phyloP scores from a whole-genome alignment of 148 eudicot species.

The Rhododendron simsii region DNA sequence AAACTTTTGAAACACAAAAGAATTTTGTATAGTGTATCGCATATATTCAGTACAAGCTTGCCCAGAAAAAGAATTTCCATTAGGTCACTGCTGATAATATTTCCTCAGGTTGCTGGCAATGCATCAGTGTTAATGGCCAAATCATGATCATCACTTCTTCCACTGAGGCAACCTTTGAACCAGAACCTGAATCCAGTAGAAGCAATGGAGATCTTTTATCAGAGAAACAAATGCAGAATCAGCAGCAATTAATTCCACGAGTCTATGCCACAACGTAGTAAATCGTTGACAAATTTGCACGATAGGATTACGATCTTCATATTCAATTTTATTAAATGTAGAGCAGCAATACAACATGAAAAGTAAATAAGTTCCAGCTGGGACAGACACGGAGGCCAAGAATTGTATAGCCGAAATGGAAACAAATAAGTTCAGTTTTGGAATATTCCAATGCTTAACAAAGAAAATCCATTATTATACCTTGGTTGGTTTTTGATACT shows the following conservation, averaged over 20 bases:
- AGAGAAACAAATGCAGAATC: neutral
- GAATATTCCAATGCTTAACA: neutral
- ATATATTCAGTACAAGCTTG: neutral
- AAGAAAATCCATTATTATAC: neutral
- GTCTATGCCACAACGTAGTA: neutral
- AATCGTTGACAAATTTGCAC: neutral
- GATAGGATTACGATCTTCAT: neutral
- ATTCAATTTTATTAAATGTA: neutral
- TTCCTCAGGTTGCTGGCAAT: neutral
- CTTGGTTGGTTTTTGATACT: neutral
- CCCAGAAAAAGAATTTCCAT: too few species aligned
- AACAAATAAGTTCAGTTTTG: neutral
- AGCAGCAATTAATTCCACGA: neutral
- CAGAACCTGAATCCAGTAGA: conserved; percentile 46
- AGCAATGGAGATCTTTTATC: neutral
- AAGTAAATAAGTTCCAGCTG: too few species aligned
- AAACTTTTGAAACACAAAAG: neutral
- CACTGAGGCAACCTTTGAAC: conserved; percentile 67
- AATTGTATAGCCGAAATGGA: neutral
- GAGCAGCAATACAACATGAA: neutral
- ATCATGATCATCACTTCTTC: conserved; percentile 34
- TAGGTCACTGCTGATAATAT: neutral
- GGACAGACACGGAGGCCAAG: neutral
- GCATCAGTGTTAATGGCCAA: neutral
- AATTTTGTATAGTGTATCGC: neutral